Base-by-base conservation (phyloP, 23 red algal species). In the Agarophyton chilense region DNA sequence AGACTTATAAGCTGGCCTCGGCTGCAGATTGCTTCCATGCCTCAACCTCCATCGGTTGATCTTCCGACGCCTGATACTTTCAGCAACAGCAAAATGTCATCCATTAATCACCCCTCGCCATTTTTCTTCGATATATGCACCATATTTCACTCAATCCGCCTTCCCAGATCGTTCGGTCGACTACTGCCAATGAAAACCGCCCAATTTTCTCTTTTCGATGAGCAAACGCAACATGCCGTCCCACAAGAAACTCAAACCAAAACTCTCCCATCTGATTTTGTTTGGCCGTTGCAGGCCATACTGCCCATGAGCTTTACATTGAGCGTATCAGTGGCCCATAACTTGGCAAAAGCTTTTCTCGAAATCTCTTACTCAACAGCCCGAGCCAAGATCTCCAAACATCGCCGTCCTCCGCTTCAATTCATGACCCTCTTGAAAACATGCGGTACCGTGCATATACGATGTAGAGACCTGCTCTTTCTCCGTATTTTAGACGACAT, bases 271-370 rank as follows among this genome's bases (percentile, higher is more conserved):
- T n/a, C 40, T 11, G 81, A 54, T 18, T 54, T 54, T 21, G 51
- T 54, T 13, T 18, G 51, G 3, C 51, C 51, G 3, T 18, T 54
- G 7, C 51, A 54, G 51, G 51, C 51, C 17, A 54, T 21, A 6
- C 71, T 86, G 61, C 29, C 22, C 22, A 86, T 72, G 63, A 14
- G 52, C 19, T 49, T 44, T 61, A 86, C 52, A 13, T 55, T 26
- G 9, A 80, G 51, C 54, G 54, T 7, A 56, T 21, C 51, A 51
- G 11, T 57, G 19, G 49, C 8, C 53, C 72, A 33, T 50, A 5
- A 14, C 34, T 19, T 52, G 3, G 28, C 28, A 2, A 47, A 50
- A 5, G 7, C 38, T 3, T 47, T 11, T 24, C 46, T 8, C 19
- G 49, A 11, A 24, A 18, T 51, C 2, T 16, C 35, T 21, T 54